phyloP scores from a whole-genome alignment of 1,284 basidiomycete species.

The Inonotus hispidus region DNA sequence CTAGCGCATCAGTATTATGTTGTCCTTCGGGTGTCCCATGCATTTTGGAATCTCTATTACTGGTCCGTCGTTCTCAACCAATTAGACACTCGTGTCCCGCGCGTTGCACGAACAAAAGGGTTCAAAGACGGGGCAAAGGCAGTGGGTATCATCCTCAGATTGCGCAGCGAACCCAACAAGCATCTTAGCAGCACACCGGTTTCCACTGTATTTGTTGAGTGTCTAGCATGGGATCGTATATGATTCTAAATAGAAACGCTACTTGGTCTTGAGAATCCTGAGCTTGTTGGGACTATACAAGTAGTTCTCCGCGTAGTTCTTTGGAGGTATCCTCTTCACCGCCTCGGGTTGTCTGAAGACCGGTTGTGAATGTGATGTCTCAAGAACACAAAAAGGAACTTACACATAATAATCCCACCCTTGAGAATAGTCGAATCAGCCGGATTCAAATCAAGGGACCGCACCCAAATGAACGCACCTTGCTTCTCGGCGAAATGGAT shows the following conservation, averaged over 20 bases:
- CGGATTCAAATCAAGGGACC: conserved; percentile 8
- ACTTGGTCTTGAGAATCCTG: conserved; percentile 91
- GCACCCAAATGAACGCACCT: conserved; percentile 41
- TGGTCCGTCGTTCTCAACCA: too few relatives aligned
- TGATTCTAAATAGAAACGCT: conserved; percentile 26
- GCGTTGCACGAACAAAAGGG: too few relatives aligned
- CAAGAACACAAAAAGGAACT: conserved; percentile 25
- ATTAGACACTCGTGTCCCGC: too few relatives aligned
- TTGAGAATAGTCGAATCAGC: conserved; percentile 25
- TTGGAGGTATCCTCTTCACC: conserved; percentile 75
- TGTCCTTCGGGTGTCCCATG: too few relatives aligned
- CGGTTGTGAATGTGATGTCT: conserved; percentile 15
- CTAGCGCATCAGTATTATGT: not conserved
- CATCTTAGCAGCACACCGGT: too few relatives aligned
- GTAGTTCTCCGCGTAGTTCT: conserved; percentile 93
- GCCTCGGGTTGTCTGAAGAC: conserved; percentile 60
- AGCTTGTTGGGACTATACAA: conserved; percentile 79
- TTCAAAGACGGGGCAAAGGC: too few relatives aligned
- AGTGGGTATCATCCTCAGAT: too few relatives aligned
- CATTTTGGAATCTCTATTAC: too few relatives aligned
- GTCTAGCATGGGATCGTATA: too few relatives aligned
- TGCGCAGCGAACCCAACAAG: too few relatives aligned
- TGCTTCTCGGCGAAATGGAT: conserved; percentile 93
- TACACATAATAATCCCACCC: conserved; percentile 79
- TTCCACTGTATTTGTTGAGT: too few relatives aligned